Evolutionary conservation across 345 rosid genomes (phyloP).

Genomic region (Gynandropsis gynandra): DNA sequence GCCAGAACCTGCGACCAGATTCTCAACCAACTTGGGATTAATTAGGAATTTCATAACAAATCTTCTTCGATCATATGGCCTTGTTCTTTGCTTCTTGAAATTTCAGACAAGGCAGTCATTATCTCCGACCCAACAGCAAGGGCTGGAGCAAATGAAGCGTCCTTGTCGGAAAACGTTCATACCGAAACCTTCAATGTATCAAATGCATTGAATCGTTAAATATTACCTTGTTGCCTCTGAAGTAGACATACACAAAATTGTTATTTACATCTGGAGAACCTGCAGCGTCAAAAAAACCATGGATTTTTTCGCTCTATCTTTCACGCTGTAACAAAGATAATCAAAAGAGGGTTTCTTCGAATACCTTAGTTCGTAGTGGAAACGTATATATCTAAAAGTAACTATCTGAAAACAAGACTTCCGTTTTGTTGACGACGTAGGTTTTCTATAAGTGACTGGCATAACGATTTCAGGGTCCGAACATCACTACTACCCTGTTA

Average conservation of each 20-base stretch:
- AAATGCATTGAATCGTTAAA: conserved; percentile 2
- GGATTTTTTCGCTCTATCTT: no score
- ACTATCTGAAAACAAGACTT: conserved; percentile 80
- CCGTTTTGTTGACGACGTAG: conserved; percentile 72
- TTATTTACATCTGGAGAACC: conserved; percentile 23
- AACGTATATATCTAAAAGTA: conserved; percentile 11
- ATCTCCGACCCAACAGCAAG: no score
- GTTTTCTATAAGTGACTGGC: conserved; percentile 65
- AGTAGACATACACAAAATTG: conserved; percentile 12
- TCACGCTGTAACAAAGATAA: background rate
- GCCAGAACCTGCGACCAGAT: no score
- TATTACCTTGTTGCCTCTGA: conserved; percentile 24
- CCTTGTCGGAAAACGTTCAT: no score
- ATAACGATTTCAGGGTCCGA: conserved; percentile 55
- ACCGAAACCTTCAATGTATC: no score
- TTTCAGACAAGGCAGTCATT: no score
- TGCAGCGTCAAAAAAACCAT: conserved; percentile 9
- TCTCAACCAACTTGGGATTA: no score
- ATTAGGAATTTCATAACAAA: no score
- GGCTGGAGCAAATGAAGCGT: no score
- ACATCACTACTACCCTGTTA: conserved; percentile 70
- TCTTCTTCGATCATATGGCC: no score
- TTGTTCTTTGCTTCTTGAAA: no score
- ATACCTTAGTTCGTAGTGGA: conserved; percentile 1
- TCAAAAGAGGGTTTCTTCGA: background rate